Percentiles rank a stretch among this genome's conserved stretches.
Evolutionary conservation across 148 eudicot genomes (phyloP).

Genomic region (Rhododendron simsii): DNA sequence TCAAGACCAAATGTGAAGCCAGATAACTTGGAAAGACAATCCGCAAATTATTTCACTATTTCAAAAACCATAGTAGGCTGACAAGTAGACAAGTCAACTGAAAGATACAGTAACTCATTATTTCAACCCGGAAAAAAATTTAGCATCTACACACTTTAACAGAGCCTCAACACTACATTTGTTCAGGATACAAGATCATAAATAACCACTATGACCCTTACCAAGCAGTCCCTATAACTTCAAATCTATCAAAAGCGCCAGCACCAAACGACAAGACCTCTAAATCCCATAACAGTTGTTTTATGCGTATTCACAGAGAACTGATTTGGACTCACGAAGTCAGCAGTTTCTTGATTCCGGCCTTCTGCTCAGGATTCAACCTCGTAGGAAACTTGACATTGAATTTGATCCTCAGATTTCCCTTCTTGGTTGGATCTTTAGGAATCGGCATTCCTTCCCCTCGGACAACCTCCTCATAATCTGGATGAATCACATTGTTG

Average conservation of each 20-base stretch:
- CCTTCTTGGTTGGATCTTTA: conserved; percentile 57
- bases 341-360: conserved; percentile 53
- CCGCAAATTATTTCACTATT: neutral
- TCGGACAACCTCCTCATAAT: conserved; percentile 55
- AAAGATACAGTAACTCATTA: neutral
- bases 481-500: conserved; percentile 46
- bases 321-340: conserved; percentile 12
- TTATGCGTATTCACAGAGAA: neutral
- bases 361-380: conserved; percentile 48
- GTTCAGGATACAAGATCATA: neutral
- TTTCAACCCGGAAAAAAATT: neutral
- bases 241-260: neutral
- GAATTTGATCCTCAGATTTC: conserved; percentile 63
- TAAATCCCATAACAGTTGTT: neutral
- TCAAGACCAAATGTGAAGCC: neutral
- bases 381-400: conserved; percentile 57
- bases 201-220: neutral
- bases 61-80: neutral
- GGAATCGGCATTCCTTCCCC: conserved; percentile 74
- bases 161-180: neutral
- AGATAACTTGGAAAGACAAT: neutral
- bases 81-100: neutral
- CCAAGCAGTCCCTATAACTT: neutral
- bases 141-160: neutral
- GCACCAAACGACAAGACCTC: neutral